These are phyloP conservation scores for Acrocalymma vagum DNA, from an alignment of 2,329 filamentous ascomycete genomes.

Conservation along the genomic window DNA sequence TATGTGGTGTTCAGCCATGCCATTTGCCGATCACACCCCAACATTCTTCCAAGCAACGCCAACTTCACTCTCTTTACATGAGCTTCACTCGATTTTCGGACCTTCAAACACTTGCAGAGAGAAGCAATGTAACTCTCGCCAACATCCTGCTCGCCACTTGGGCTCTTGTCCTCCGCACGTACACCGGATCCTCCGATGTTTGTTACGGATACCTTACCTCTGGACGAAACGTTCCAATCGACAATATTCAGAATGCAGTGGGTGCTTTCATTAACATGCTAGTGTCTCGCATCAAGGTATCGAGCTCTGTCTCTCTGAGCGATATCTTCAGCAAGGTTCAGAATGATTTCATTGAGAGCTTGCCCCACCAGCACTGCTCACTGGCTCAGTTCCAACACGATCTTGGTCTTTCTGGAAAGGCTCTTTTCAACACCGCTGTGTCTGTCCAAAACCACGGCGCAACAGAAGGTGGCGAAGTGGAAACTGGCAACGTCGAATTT, in stretches of 20 bases:
- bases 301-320: constrained; percentile 21
- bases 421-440: constrained; percentile 59
- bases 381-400: constrained; percentile 58
- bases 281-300: constrained; percentile 31
- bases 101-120: constrained; percentile 37
- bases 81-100: constrained; percentile 38
- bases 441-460: constrained; percentile 38
- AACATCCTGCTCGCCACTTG: constrained; percentile 43
- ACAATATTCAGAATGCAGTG: constrained; percentile 56
- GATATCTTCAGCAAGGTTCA: constrained; percentile 37
- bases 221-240: constrained; percentile 54
- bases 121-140: constrained; percentile 36
- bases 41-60: constrained; percentile 29
- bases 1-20: constrained; percentile 39
- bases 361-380: constrained; percentile 44
- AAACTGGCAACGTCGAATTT: constrained; percentile 32
- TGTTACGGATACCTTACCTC: constrained; percentile 49
- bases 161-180: constrained; percentile 40
- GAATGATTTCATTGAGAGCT: constrained; percentile 38
- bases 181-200: constrained; percentile 39
- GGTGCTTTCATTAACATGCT: constrained; percentile 57
- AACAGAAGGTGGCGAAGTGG: constrained; percentile 6
- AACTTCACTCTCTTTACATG: constrained; percentile 37
- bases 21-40: constrained; percentile 39
- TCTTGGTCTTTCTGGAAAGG: constrained; percentile 41